These are phyloP conservation scores for Bonia amplexicaulis DNA, from an alignment of 176 grass and related monocot species.

Conservation along the genomic window DNA sequence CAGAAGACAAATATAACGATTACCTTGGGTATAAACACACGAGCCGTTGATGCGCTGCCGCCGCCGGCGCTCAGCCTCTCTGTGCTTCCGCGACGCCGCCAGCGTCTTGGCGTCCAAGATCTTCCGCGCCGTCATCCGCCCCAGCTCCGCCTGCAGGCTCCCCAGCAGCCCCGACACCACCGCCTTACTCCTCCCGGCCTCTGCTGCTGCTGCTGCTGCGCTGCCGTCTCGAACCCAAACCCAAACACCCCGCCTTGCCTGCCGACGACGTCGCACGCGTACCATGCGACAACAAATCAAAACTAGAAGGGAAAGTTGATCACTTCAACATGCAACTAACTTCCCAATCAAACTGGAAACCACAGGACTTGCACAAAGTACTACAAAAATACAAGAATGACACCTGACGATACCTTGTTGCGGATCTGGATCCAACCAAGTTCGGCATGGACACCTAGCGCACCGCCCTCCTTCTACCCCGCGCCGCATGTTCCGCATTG, in stretches of 20 bases:
- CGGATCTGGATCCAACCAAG: too few relatives aligned
- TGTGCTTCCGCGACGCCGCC: conserved; percentile 88
- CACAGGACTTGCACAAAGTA: too few relatives aligned
- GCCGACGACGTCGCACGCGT: conserved; percentile 25
- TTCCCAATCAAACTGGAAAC: too few relatives aligned
- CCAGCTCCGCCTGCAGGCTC: conserved; percentile 79
- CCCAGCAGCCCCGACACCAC: conserved; percentile 53
- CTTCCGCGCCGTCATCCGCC: conserved; percentile 70
- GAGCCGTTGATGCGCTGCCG: conserved; percentile 81
- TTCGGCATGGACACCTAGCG: too few relatives aligned
- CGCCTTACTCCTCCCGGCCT: conserved; percentile 33
- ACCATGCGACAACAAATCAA: too few relatives aligned
- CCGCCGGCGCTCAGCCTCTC: conserved; percentile 93
- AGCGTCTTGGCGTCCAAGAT: conserved; percentile 97
- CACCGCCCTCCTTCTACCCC: too few relatives aligned
- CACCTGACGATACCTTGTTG: too few relatives aligned
- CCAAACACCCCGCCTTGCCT: conserved; percentile 43
- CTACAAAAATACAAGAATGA: too few relatives aligned
- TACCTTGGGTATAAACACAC: conserved; percentile 53
- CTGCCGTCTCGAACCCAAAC: conserved; percentile 36
- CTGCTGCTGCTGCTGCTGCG: conserved; percentile 28
- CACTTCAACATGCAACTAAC: too few relatives aligned
- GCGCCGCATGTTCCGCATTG: too few relatives aligned
- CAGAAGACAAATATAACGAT: neutral
- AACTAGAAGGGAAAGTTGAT: too few relatives aligned